Evolutionary conservation across 1,284 basidiomycete species (phyloP), one percentile per base, ranked within the genome.

Genomic region (Inonotus obliquus): DNA sequence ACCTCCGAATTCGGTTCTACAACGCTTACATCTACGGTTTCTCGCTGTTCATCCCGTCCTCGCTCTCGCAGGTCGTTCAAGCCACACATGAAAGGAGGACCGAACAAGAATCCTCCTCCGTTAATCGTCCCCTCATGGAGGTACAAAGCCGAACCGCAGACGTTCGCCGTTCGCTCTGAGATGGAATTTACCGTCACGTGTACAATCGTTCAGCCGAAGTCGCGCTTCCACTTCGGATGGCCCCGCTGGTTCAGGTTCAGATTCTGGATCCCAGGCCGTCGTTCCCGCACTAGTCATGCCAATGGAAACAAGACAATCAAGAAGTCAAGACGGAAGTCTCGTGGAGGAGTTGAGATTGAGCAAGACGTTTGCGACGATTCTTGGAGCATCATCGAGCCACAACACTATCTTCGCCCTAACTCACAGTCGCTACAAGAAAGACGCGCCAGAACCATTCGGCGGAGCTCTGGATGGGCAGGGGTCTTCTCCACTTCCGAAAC

Each of bases 161-260:
- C 56, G 4, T 52, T 59, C 56, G 59, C 23, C 0, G 57, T 62
- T 1, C 61, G 61, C 13, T 9, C 13, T 7, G 61, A 62, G 14
- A n/a, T 39, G 13, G 41, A 45, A 19, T 62, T 59, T 41, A 47
- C 21, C 19, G 47, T 56, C 9, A 45, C 56, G 4, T 62, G 61
- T 29, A 62, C 35, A 6, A 27, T 62, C 56, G 32, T 62, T 7
- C 55, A 54, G 23, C 56, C 61, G 35, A 49, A 52, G 25, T 32
- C 39, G 5, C 37, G 35, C 2, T 55, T 23, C 37, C 19, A 38
- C 14, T 39, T 41, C 11, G n/a, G 23, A 5, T 39, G 54, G 19
- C 54, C 39, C 13, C 11, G 2, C 48, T 5, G n/a, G 7, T 13
- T 29, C 21, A 25, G 21, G 17, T 13, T 48, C n/a, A 10, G 27